Base-by-base conservation (phyloP, 805 yeast species). In the Yamadazyma olivae region DNA sequence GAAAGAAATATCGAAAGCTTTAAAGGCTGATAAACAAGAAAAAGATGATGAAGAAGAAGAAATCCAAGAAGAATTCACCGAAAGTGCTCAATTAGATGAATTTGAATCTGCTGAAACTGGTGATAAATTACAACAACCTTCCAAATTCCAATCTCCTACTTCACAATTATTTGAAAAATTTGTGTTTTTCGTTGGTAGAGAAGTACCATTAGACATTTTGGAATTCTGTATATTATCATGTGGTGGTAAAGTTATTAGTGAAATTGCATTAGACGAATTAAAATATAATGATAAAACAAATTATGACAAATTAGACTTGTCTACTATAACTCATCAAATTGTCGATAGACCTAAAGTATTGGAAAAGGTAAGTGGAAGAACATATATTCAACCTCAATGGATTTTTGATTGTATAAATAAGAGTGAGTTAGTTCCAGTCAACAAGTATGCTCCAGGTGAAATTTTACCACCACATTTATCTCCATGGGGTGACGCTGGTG, bases 341-440 rank as follows among this genome's bases (percentile, higher is more conserved):
- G 81, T 83, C 45, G 99, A 93, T 63, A 81, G 99, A 62, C 98
- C 99, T 20, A 81, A 79, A 52, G 61, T 91, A 29, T 57, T 72
- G 19, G 73, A 77, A 45, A 86, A 81, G 57, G 87, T 89, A 29
- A 83, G 88, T 42, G 96, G 96, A 34, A 79, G 98, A 70, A 86
- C 95, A 0, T 93, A 93, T 56, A 61, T 91, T 32, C 99, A 93
- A 67, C 99, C 99, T 14, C 99, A 93, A 70, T 93, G 99, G 99
- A 72, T 93, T 20, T 90, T 93, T 59, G 99, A 93, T 59, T 81
- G 83, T 53, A 67, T 93, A 42, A 93, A 93, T 68, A 83, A 83
- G 63, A 75, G 78, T 33, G 70, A 75, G 41, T 70, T 93, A 42
- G 70, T 84, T 41, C 78, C 93, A 14, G 96, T 87, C 16, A 80